phyloP scores from a whole-genome alignment of 176 grass and related monocot species.

The Otatea glauca region DNA sequence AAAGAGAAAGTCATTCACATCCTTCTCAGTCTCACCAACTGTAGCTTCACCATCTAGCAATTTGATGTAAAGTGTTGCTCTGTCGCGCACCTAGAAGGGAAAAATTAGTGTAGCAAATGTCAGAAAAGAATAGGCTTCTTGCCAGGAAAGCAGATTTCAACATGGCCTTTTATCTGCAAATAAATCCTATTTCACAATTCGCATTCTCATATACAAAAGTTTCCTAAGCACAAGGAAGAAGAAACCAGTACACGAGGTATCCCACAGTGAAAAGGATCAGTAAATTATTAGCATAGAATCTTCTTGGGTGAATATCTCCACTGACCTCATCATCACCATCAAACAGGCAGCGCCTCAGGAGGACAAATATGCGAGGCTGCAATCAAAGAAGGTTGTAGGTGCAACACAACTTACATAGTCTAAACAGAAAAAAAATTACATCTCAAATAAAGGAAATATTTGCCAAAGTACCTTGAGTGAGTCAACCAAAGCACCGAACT shows the following conservation, averaged over 20 bases:
- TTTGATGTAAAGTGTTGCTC: slow-evolving; percentile 90
- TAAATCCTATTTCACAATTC: slow-evolving; percentile 6
- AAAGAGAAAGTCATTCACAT: slow-evolving; percentile 88
- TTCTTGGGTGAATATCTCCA: slow-evolving; percentile 22
- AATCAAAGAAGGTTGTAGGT: slow-evolving; percentile 45
- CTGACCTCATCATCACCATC: slow-evolving; percentile 98
- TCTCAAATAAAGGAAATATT: slow-evolving; percentile 25
- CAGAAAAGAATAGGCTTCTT: slow-evolving; percentile 16
- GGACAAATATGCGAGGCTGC: slow-evolving; percentile 98
- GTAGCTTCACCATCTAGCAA: slow-evolving; percentile 67
- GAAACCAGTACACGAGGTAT: neutral
- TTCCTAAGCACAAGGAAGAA: slow-evolving; percentile 32
- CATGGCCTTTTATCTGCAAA: neutral
- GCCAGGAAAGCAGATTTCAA: neutral
- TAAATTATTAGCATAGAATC: slow-evolving; percentile 22
- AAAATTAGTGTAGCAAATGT: slow-evolving; percentile 21
- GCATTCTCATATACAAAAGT: slow-evolving; percentile 10
- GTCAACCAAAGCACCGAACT: slow-evolving; percentile 92
- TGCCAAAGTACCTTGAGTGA: slow-evolving; percentile 77
- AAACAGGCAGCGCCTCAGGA: slow-evolving; percentile 92
- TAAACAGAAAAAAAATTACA: neutral
- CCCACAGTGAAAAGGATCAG: neutral
- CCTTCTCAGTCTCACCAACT: slow-evolving; percentile 77
- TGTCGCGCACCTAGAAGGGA: slow-evolving; percentile 75
- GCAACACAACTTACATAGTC: neutral